A percentile compares a stretch with the other conserved stretches of the same genome.
These are phyloP conservation scores for Hypoxylon crocopeplum DNA, from an alignment of 495 filamentous ascomycete species.

Conservation along the genomic window DNA sequence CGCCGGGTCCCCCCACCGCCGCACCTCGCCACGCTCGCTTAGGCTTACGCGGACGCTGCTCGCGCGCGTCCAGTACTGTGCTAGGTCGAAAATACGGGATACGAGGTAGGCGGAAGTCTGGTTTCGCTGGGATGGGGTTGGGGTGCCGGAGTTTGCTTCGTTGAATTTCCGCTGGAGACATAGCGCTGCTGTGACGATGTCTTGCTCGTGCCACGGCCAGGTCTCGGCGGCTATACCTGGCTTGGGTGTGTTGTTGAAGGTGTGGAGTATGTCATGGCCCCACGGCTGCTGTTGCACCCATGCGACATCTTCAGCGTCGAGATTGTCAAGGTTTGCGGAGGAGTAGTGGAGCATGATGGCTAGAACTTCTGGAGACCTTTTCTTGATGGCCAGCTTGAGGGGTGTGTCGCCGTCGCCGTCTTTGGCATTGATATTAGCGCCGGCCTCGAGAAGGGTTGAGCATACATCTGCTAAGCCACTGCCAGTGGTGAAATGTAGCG, in stretches of 20 bases:
- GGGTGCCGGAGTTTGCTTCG: neutral
- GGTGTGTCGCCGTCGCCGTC: constrained; percentile 1
- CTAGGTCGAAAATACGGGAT: constrained; percentile 28
- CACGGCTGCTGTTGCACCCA: constrained; percentile 26
- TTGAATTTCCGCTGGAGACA: constrained; percentile 20
- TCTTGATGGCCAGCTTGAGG: constrained; percentile 10
- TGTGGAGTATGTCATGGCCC: constrained; percentile 8
- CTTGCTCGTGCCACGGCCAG: constrained; percentile 23
- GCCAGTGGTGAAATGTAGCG: constrained; percentile 10
- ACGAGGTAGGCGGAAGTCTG: neutral
- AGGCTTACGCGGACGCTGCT: constrained; percentile 25
- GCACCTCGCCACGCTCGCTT: constrained; percentile 17
- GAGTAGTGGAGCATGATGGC: constrained; percentile 2
- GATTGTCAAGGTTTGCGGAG: neutral
- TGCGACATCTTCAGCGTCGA: constrained; percentile 12
- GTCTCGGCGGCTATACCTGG: neutral
- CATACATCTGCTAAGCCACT: constrained; percentile 17
- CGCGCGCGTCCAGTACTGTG: constrained; percentile 31
- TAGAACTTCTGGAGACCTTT: constrained; percentile 8
- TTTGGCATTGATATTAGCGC: constrained; percentile 15
- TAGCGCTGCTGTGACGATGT: constrained; percentile 16
- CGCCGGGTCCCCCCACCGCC: constrained; percentile 26
- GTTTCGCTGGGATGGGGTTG: neutral
- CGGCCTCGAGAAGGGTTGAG: constrained; percentile 15
- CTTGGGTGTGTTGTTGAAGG: neutral